phyloP scores from a whole-genome alignment of 495 filamentous ascomycete species.

The Chaetomium tenue region DNA sequence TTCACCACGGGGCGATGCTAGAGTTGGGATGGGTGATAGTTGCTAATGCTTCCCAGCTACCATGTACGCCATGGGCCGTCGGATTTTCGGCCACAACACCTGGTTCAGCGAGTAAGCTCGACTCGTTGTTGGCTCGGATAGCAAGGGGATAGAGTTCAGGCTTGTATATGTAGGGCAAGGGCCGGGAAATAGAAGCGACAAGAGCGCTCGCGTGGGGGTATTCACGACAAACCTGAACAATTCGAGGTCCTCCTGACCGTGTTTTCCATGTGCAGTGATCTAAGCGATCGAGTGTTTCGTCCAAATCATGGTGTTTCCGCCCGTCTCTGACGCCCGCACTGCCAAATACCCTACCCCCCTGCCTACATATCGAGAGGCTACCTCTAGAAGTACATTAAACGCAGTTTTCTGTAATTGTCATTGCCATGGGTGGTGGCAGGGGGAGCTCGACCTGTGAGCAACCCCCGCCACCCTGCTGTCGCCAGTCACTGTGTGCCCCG shows the following conservation, averaged over 20 bases:
- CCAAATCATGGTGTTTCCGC: constrained; percentile 12
- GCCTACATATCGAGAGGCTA: constrained; percentile 11
- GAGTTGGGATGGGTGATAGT: constrained; percentile 44
- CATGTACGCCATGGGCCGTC: constrained; percentile 58
- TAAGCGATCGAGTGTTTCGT: background rate
- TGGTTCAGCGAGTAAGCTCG: constrained; percentile 64
- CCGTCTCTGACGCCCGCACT: constrained; percentile 19
- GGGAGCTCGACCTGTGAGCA: background rate
- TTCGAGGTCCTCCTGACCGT: background rate
- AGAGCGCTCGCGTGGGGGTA: constrained; percentile 9
- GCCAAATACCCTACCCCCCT: constrained; percentile 15
- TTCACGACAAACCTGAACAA: background rate
- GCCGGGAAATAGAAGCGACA: constrained; percentile 20
- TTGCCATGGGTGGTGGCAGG: constrained; percentile 8
- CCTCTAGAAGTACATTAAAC: constrained; percentile 28
- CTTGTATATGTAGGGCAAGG: constrained; percentile 32
- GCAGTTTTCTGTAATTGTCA: constrained; percentile 1
- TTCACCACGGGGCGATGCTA: constrained; percentile 19
- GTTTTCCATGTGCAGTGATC: constrained; percentile 1
- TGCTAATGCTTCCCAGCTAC: constrained; percentile 56
- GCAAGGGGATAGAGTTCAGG: constrained; percentile 7
- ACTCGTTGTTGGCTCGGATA: constrained; percentile 2
- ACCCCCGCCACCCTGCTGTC: background rate
- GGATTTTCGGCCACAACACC: constrained; percentile 77
- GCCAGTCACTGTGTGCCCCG: background rate